Base-by-base conservation (phyloP, 2,329 filamentous ascomycete genomes). In the Alternaria longipes region DNA sequence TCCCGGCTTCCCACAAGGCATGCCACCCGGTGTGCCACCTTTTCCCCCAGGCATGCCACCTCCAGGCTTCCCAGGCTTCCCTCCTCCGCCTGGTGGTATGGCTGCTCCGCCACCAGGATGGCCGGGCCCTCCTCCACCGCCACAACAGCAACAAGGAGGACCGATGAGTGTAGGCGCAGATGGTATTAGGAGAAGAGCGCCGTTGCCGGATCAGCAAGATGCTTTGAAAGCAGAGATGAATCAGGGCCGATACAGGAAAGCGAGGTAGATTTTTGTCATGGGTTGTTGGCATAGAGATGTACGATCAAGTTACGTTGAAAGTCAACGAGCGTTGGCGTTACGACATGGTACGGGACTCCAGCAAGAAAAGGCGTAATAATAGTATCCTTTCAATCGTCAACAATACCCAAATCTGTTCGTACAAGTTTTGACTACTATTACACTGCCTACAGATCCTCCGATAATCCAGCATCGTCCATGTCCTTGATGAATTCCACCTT, bases 181-280 rank as follows among this genome's bases (percentile, higher is more conserved):
- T 44, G 59, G 58, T 4, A 76, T 76, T 46, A 76, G 71, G 24
- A 76, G 59, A 67, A 81, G 89, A 62, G 91, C 86, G 6, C 92
- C 91, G 8, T 80, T 97, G 44, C 93, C 93, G 0, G 94, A 91
- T 74, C 93, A 96, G 79, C 88, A 91, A 74, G 93, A 95, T 75
- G 94, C 91, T 69, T 80, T 96, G 69, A 87, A 89, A 68, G 87
- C 90, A 77, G 91, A 94, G 78, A 92, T 94, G 83, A 86, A 85
- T 64, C 81, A 82, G 64, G 84, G 84, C 11, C 79, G 83, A 66
- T 87, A 82, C 70, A 76, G 81, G 54, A 73, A 72, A 59, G 61
- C 69, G 11, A 64, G 70, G 55, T 73, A 60, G 46, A 38, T 22
- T 20, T 38, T 38, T 26, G 26, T 18, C 9, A 11, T 16, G 16